These are phyloP conservation scores for Meyerozyma guilliermondii DNA, from an alignment of 1,139 yeast species.

Conservation along the genomic window DNA sequence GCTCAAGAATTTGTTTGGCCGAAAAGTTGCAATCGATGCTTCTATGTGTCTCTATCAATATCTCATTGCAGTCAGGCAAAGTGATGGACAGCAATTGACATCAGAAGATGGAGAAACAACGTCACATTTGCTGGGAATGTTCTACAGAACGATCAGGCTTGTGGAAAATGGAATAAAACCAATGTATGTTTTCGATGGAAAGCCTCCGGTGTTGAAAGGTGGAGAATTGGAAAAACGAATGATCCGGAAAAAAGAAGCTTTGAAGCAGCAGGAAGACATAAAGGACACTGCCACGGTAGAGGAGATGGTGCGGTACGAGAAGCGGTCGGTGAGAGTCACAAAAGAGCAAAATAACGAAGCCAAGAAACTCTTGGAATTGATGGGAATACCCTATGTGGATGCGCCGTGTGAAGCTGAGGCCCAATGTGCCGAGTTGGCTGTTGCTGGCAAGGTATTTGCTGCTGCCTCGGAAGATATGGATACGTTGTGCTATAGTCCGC, in stretches of 20 bases:
- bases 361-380: conserved; percentile 64
- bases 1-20: conserved; percentile 80
- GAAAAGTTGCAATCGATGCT: conserved; percentile 88
- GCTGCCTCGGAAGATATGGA: conserved; percentile 99
- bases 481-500: conserved; percentile 87
- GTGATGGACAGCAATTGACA: conserved; percentile 91
- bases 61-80: conserved; percentile 91
- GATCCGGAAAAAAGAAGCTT: conserved; percentile 79
- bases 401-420: conserved; percentile 99
- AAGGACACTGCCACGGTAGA: conserved; percentile 79
- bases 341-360: conserved; percentile 93
- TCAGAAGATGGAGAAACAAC: conserved; percentile 91
- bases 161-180: conserved; percentile 93
- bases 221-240: conserved; percentile 89
- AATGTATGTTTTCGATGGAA: conserved; percentile 93
- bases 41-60: conserved; percentile 95
- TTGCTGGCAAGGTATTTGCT: conserved; percentile 84
- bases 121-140: conserved; percentile 92
- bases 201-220: conserved; percentile 87
- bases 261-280: conserved; percentile 61
- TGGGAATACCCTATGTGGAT: conserved; percentile 92
- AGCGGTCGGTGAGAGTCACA: conserved; percentile 85
- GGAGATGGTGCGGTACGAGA: conserved; percentile 71
- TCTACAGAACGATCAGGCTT: conserved; percentile 84
- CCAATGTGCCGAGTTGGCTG: conserved; percentile 91